Evolutionary conservation across 345 rosid species (phyloP), one percentile per base, ranked within the genome.

Genomic region (Adansonia digitata): DNA sequence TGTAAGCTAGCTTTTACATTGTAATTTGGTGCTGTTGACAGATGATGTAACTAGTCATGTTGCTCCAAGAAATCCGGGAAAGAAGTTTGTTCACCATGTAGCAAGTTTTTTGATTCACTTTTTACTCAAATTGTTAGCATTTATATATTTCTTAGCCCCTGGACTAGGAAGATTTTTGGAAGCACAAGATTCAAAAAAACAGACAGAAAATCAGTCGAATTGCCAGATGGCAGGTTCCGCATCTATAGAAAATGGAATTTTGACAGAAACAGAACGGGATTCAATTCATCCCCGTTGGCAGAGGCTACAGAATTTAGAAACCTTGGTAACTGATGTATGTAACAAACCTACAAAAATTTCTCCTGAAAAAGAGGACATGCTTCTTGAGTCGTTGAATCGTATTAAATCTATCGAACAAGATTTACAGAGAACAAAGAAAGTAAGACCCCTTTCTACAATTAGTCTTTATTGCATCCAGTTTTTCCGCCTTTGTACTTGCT

Each of bases 351-450:
- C 87, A 76, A 85, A 79, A 48, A 92, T 92, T 75, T 96, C 98
- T 77, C 92, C 87, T 17, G 98, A 92, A 83, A 94, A 94, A 84
- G 98, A 94, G 39, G 84, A 88, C 78, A 91, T 91, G 78, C 90
- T 94, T 82, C 92, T 78, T 34, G 96, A 92, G 64, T 95, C 97
- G 2, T 70, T 92, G 87, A 85, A 75, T 75, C 91, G 99, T 59
- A 92, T 91, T 76, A 95, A 79, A 85, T 84, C 81, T 67, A 94
- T 94, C 37, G 98, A 94, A 69, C 83, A 86, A 75, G 98, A 94
- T 81, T 82, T 94, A 52, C 97, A 91, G 81, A 92, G 84, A 89
- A 94, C 98, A 76, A 94, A 89, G 81, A 88, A 78, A 80, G 98
- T 94, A 82, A 62, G 67, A 57, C 49, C 74, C 53, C 27, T 46